A percentile compares a stretch with the other conserved stretches of the same genome.
These are phyloP conservation scores for Selaginella tamariscina DNA, from an alignment of 75 land plant genomes.

Conservation along the genomic window DNA sequence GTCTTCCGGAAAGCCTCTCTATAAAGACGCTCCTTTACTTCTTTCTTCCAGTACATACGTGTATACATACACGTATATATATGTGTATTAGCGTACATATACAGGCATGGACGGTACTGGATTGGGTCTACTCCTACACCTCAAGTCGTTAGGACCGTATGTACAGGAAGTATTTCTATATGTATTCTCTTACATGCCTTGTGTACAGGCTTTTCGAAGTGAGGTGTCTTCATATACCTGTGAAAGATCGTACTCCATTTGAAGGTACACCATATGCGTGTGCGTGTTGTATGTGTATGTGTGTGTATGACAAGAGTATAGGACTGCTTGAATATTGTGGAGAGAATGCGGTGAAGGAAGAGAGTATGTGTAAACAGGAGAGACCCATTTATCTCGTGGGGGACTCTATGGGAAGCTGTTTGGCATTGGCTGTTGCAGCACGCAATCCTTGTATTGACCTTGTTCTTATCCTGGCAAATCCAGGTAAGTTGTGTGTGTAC, in stretches of 20 bases:
- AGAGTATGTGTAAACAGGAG: conserved; percentile 34
- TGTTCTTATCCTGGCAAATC: conserved; percentile 57
- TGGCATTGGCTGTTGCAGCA: conserved; percentile 86
- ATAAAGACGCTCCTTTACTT: conserved; percentile 62
- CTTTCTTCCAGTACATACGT: conserved; percentile 50
- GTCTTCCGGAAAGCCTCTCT: conserved; percentile 44
- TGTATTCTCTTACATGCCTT: too few species aligned
- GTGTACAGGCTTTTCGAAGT: conserved; percentile 77
- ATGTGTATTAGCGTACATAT: too few species aligned
- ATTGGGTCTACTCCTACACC: conserved; percentile 71
- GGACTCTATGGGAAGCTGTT: conserved; percentile 84
- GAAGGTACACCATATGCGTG: conserved; percentile 31
- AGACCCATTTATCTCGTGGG: conserved; percentile 90
- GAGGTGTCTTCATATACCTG: conserved; percentile 79
- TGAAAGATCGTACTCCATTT: conserved; percentile 51
- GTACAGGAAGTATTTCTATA: conserved; percentile 5
- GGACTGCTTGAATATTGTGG: conserved; percentile 58
- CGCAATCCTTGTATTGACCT: conserved; percentile 74
- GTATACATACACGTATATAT: neutral
- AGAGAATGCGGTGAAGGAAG: conserved; percentile 35
- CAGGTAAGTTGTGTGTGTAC: conserved; percentile 40
- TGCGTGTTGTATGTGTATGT: neutral
- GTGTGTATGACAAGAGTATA: conserved; percentile 25
- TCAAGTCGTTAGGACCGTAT: conserved; percentile 75
- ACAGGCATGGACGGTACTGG: conserved; percentile 93